phyloP scores from a whole-genome alignment of 345 rosid genomes.

The Boechera divaricarpa region DNA sequence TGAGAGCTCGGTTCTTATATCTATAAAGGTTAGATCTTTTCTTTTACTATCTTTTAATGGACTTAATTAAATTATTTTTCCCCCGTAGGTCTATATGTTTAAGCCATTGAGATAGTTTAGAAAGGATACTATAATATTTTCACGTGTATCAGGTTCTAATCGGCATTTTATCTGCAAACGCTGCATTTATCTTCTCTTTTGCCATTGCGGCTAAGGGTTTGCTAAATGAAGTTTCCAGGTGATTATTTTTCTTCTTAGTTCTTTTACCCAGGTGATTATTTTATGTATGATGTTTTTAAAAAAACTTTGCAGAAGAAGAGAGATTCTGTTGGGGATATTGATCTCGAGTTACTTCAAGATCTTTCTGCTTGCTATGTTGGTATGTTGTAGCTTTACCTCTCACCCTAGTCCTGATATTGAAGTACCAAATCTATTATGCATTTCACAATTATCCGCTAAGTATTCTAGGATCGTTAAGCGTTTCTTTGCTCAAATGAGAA shows the following conservation, averaged over 20 bases:
- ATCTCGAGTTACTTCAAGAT: conserved; percentile 87
- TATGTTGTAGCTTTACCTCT: conserved; percentile 41
- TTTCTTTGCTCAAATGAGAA: neutral
- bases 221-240: conserved; percentile 60
- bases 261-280: neutral
- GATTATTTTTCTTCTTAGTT: neutral
- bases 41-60: neutral
- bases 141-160: conserved; percentile 55
- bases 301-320: conserved; percentile 44
- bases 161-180: conserved; percentile 63
- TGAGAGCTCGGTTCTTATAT: conserved; percentile 37
- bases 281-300: neutral
- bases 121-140: neutral
- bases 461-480: neutral
- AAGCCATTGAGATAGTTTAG: neutral
- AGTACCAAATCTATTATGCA: neutral
- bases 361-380: conserved; percentile 72
- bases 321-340: conserved; percentile 58
- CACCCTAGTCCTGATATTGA: neutral
- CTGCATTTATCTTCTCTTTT: conserved; percentile 58
- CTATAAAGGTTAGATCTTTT: conserved; percentile 28
- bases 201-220: conserved; percentile 53
- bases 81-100: neutral
- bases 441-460: neutral
- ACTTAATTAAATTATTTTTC: neutral